Base-by-base conservation (phyloP, 176 grass and related monocot species). In the Miscanthus lutarioriparius region DNA sequence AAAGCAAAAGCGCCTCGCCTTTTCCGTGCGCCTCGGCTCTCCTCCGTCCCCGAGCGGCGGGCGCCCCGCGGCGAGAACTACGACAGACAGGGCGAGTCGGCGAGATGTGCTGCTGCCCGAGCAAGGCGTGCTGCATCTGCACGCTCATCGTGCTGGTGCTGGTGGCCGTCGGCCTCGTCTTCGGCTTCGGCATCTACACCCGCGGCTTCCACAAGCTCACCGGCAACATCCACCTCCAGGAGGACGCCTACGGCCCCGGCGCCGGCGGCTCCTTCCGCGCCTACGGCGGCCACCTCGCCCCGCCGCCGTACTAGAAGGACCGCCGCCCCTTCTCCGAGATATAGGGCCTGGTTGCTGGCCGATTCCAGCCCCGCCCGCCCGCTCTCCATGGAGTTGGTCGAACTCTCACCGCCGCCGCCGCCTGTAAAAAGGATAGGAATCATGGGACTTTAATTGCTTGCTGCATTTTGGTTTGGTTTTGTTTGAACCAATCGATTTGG, bases 91-190 rank as follows among this genome's bases (percentile, higher is more conserved):
- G 37, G 75, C 13, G 56, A 19, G 4, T 14, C 47, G 39, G 4
- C 17, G 70, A 80, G 88, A 95, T 95, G 93, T 95, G 93, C 83
- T 95, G 94, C 81, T 95, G 47, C 83, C 91, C 90, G 45, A 92
- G 94, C 89, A 97, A 94, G 85, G 84, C 87, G 77, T 97, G 94
- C 89, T 94, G 91, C 87, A 64, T 94, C 54, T 97, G 94, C 84
- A 87, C 84, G 49, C 83, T 97, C 51, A 25, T 97, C 75, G 27
- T 94, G 22, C 91, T 94, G 74, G 85, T 91, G 26, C 74, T 94
- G 17, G 15, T 97, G 36, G 81, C 54, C 16, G 74, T 97, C 54
- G 94, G 94, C 13, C 2, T 97, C 82, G 89, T 97, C 78, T 97
- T 97, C 80, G 94, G 94, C 71, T 93, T 97, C 74, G 94, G 94